These are phyloP conservation scores for Pontederia crassipes DNA, from an alignment of 176 grass and related monocot genomes.

Conservation along the genomic window DNA sequence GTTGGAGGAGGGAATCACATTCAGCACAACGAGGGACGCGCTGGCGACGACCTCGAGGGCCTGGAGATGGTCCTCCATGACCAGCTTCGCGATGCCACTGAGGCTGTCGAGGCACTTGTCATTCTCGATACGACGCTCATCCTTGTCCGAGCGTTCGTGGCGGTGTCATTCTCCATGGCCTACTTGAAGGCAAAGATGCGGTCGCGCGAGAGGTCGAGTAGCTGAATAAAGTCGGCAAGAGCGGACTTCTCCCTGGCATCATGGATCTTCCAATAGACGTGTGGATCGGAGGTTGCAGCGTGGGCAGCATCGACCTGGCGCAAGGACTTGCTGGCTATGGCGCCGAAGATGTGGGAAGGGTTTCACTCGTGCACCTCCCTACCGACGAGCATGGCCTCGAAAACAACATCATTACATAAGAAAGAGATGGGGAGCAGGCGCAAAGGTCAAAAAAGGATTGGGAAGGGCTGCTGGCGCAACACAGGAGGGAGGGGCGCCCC, in stretches of 20 bases:
- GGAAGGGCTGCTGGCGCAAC: neutral
- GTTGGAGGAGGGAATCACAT: neutral
- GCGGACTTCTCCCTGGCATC: constrained; percentile 13
- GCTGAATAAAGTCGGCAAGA: constrained; percentile 40
- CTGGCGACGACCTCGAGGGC: constrained; percentile 33
- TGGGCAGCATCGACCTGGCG: constrained; percentile 19
- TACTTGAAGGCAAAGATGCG: constrained; percentile 19
- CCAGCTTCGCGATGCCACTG: neutral
- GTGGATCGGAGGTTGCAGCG: neutral
- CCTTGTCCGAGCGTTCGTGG: constrained; percentile 28
- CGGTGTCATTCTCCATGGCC: neutral
- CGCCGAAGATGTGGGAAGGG: constrained; percentile 19
- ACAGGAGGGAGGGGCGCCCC: too few species aligned
- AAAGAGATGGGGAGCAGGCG: constrained; percentile 21
- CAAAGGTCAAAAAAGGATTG: constrained; percentile 25
- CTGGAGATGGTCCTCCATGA: constrained; percentile 9
- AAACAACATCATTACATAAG: constrained; percentile 33
- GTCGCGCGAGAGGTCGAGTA: constrained; percentile 39
- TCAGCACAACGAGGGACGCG: constrained; percentile 44
- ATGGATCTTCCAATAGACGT: neutral
- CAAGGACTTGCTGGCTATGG: constrained; percentile 26
- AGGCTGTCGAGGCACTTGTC: constrained; percentile 32
- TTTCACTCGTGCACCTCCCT: neutral
- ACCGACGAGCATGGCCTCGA: constrained; percentile 10
- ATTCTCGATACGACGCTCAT: constrained; percentile 35